Evolutionary conservation across 257 asterid species (phyloP).

Genomic region (Vinca minor): DNA sequence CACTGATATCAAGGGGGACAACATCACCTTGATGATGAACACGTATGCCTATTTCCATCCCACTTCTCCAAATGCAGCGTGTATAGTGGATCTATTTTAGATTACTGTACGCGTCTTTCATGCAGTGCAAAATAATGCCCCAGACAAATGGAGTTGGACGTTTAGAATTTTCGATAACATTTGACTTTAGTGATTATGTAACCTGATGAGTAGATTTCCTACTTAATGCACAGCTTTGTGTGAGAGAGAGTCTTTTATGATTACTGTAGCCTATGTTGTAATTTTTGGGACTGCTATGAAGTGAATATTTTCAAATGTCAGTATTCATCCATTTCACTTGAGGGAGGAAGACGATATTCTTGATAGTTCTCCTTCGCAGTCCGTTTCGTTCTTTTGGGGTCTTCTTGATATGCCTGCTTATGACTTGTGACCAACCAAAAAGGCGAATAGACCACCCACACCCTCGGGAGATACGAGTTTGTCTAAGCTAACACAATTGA

Average conservation of each 20-base stretch:
- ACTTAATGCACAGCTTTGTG: neutral
- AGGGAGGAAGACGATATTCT: too few species aligned
- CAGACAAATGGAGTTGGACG: neutral
- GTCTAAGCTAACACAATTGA: too few species aligned
- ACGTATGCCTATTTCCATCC: conserved; percentile 22
- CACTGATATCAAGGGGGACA: conserved; percentile 31
- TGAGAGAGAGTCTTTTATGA: neutral
- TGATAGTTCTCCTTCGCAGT: too few species aligned
- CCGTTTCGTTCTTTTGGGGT: neutral
- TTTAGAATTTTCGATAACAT: neutral
- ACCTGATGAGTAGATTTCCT: neutral
- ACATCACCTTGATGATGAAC: conserved; percentile 49
- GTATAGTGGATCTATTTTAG: neutral
- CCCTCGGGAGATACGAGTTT: too few species aligned
- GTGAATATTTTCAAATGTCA: too few species aligned
- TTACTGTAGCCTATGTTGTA: neutral
- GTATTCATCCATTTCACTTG: too few species aligned
- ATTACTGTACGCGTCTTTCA: too few species aligned
- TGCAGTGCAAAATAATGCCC: conserved; percentile 13
- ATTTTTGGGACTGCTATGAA: neutral
- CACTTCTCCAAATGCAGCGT: neutral
- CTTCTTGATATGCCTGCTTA: neutral
- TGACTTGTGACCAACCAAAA: too few species aligned
- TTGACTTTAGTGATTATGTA: conserved; percentile 1
- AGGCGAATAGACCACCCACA: too few species aligned